Conservation (phyloP, 2,329 filamentous ascomycete species). For the Thelonectria blattea region DNA sequence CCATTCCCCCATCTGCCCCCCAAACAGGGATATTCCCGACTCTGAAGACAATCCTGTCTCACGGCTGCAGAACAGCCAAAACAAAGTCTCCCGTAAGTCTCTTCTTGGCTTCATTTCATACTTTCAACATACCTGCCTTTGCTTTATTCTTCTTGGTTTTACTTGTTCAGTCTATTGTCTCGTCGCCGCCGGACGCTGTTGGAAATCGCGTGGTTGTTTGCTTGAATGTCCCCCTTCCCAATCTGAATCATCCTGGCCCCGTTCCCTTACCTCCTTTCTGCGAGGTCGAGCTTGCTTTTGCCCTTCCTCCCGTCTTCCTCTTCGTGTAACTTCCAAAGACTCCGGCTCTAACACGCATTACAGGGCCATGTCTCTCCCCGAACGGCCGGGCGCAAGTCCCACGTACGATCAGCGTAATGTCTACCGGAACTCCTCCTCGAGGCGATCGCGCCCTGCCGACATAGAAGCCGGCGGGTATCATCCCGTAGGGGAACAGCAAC, state of each 20-base stretch:
- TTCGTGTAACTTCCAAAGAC: slow-evolving; percentile 5
- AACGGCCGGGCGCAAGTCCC: slow-evolving; percentile 68
- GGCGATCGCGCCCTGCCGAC: slow-evolving; percentile 70
- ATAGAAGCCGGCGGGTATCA: slow-evolving; percentile 68
- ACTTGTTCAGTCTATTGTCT: slow-evolving; percentile 13
- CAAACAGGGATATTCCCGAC: slow-evolving; percentile 36
- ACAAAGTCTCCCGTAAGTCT: slow-evolving; percentile 36
- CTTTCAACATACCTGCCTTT: slow-evolving; percentile 17
- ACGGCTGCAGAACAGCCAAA: slow-evolving; percentile 35
- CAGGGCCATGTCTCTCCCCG: slow-evolving; percentile 66
- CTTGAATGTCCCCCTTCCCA: slow-evolving; percentile 22
- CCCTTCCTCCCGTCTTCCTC: slow-evolving; percentile 12
- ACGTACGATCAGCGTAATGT: slow-evolving; percentile 65
- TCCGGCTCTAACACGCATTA: slow-evolving; percentile 30
- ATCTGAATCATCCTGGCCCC: slow-evolving; percentile 29
- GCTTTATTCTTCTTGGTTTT: slow-evolving; percentile 8
- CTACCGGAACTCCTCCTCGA: slow-evolving; percentile 72
- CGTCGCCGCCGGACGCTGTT: slow-evolving; percentile 18
- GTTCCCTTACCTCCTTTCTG: slow-evolving; percentile 14
- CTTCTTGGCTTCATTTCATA: slow-evolving; percentile 14
- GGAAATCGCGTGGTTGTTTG: slow-evolving; percentile 20
- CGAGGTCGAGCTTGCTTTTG: slow-evolving; percentile 22
- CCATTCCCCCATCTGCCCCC: slow-evolving; percentile 18
- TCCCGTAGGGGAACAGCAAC: slow-evolving; percentile 46
- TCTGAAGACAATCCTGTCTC: slow-evolving; percentile 31